Conservation (phyloP, 371 early-diverging fungal genomes). For the Mortierella sp. region DNA sequence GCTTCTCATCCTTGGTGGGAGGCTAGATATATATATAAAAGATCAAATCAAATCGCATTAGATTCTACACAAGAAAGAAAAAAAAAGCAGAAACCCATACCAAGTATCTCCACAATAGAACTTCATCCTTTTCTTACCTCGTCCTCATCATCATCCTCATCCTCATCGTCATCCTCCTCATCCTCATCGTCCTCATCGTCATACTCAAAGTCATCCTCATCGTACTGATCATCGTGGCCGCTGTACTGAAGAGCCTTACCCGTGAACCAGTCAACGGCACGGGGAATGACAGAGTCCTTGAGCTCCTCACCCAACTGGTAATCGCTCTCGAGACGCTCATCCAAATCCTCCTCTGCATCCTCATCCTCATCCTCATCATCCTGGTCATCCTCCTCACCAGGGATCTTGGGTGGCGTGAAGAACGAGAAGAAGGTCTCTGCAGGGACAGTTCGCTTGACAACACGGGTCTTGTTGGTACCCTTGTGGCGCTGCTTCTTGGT, state of each 20-base stretch:
- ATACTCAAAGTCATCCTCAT: slow-evolving; percentile 67
- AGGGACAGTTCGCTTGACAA: slow-evolving; percentile 95
- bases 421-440: slow-evolving; percentile 95
- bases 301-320: slow-evolving; percentile 96
- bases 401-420: slow-evolving; percentile 86
- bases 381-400: slow-evolving; percentile 73
- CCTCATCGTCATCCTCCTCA: slow-evolving; percentile 75
- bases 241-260: slow-evolving; percentile 92
- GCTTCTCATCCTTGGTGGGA: slow-evolving; percentile 63
- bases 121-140: no score
- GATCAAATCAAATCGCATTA: background rate
- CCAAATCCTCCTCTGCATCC: slow-evolving; percentile 63
- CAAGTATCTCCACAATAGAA: slow-evolving; percentile 38
- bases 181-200: slow-evolving; percentile 67
- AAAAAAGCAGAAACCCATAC: background rate
- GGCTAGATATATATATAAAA: slow-evolving; percentile 10
- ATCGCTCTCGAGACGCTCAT: slow-evolving; percentile 88
- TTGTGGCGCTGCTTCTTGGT: slow-evolving; percentile 98
- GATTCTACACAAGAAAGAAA: background rate
- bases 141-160: slow-evolving; percentile 72
- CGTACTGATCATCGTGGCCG: slow-evolving; percentile 74
- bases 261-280: slow-evolving; percentile 98
- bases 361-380: slow-evolving; percentile 81
- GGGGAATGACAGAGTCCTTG: slow-evolving; percentile 95
- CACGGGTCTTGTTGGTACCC: slow-evolving; percentile 96